phyloP scores from a whole-genome alignment of 2,329 filamentous ascomycete species.

The Fragosphaeria purpurea region DNA sequence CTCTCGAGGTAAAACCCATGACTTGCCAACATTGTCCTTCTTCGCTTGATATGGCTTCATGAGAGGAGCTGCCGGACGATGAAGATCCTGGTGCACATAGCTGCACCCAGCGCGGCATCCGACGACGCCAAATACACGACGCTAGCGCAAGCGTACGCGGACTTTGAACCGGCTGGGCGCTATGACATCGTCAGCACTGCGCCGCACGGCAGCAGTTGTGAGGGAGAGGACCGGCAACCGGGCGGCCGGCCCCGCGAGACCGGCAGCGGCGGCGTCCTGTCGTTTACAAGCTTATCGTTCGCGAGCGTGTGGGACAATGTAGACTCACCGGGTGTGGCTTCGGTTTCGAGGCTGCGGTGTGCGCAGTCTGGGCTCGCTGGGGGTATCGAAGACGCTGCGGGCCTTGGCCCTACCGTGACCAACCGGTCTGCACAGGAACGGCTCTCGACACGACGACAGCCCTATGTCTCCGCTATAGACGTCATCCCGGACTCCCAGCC shows the following conservation, averaged over 20 bases:
- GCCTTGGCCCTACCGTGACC: no score
- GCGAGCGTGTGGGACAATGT: slow-evolving; percentile 20
- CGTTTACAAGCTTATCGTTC: slow-evolving; percentile 21
- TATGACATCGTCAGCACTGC: neutral
- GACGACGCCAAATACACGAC: slow-evolving; percentile 40
- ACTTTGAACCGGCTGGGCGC: slow-evolving; percentile 28
- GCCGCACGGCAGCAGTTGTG: neutral
- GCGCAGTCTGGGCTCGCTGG: slow-evolving; percentile 14
- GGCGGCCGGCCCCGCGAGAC: neutral
- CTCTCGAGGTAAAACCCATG: no score
- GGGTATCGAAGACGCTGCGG: no score
- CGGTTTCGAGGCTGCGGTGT: slow-evolving; percentile 29
- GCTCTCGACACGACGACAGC: neutral
- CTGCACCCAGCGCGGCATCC: slow-evolving; percentile 36
- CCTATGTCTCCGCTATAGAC: slow-evolving; percentile 7
- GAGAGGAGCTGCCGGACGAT: slow-evolving; percentile 20
- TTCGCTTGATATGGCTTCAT: slow-evolving; percentile 6
- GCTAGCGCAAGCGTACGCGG: slow-evolving; percentile 41
- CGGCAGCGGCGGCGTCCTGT: slow-evolving; percentile 4
- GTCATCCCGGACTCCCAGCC: slow-evolving; percentile 47
- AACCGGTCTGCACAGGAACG: slow-evolving; percentile 23
- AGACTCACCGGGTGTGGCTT: slow-evolving; percentile 14
- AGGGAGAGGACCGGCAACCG: neutral
- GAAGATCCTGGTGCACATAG: slow-evolving; percentile 47
- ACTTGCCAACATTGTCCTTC: no score